Evolutionary conservation across 164 flowering plant genomes (phyloP).

Genomic region (Vitis vinifera): DNA sequence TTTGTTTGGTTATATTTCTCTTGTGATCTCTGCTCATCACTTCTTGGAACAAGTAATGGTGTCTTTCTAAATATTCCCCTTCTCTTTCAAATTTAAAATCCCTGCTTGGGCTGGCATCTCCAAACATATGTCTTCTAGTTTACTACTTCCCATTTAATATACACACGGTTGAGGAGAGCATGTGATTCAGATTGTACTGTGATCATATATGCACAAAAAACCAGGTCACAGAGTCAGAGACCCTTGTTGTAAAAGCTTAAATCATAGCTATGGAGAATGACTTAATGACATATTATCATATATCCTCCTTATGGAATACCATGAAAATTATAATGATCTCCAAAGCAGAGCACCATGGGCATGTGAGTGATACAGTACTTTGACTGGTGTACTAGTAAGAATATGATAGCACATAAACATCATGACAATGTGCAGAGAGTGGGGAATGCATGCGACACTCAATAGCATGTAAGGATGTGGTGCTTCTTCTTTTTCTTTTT

Average conservation of each 20-base stretch:
- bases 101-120: slow-evolving; percentile 6
- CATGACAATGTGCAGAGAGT: background rate
- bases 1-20: slow-evolving; percentile 5
- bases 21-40: background rate
- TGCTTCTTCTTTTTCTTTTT: background rate
- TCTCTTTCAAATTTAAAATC: background rate
- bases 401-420: background rate
- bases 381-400: background rate
- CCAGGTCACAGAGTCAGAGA: background rate
- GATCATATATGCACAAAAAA: slow-evolving; percentile 2
- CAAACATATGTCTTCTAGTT: background rate
- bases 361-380: background rate
- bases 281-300: too few relatives aligned
- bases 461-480: background rate
- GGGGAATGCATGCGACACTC: slow-evolving; percentile 2
- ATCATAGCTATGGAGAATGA: background rate
- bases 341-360: background rate
- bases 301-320: too few relatives aligned
- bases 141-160: background rate
- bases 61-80: slow-evolving; percentile 4
- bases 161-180: background rate
- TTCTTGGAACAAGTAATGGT: slow-evolving; percentile 1
- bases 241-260: background rate
- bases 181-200: background rate
- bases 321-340: background rate